A percentile compares a stretch with the other conserved stretches of the same genome.
Conservation (phyloP, 2,329 filamentous ascomycete genomes). For the Cordyceps farinosa region DNA sequence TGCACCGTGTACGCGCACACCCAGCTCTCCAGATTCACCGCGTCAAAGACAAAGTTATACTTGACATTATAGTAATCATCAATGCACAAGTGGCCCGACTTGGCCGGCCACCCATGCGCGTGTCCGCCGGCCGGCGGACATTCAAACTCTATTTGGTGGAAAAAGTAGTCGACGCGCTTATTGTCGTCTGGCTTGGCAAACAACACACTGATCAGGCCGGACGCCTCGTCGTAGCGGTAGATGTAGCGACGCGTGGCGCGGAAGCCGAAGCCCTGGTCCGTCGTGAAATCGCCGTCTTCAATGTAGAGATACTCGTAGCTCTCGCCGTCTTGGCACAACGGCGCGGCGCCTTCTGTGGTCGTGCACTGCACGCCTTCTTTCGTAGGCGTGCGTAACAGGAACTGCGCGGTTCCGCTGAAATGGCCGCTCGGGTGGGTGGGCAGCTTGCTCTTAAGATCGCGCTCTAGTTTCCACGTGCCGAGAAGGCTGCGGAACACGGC, state of each 20-base stretch:
- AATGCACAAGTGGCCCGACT: slow-evolving; percentile 65
- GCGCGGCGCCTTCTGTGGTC: slow-evolving; percentile 18
- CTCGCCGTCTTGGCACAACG: slow-evolving; percentile 26
- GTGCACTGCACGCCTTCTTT: slow-evolving; percentile 43
- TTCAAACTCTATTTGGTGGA: slow-evolving; percentile 67
- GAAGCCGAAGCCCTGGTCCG: slow-evolving; percentile 54
- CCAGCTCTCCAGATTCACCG: slow-evolving; percentile 56
- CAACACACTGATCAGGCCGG: slow-evolving; percentile 66
- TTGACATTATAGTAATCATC: slow-evolving; percentile 68
- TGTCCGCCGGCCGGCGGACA: slow-evolving; percentile 31
- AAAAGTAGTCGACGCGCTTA: slow-evolving; percentile 65
- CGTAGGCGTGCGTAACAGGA: slow-evolving; percentile 60
- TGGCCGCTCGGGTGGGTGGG: slow-evolving; percentile 60
- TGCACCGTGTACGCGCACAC: slow-evolving; percentile 61
- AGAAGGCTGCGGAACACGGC: slow-evolving; percentile 69
- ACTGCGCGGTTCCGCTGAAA: slow-evolving; percentile 62
- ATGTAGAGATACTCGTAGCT: slow-evolving; percentile 64
- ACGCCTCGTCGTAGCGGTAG: slow-evolving; percentile 63
- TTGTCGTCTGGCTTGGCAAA: slow-evolving; percentile 64
- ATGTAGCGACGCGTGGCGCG: slow-evolving; percentile 64
- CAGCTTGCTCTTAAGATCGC: slow-evolving; percentile 51
- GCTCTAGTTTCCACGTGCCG: slow-evolving; percentile 63
- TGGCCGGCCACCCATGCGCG: slow-evolving; percentile 55
- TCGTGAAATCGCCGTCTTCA: slow-evolving; percentile 63
- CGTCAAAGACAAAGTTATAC: slow-evolving; percentile 63